Evolutionary conservation across 345 rosid genomes (phyloP), one percentile per base, ranked within the genome.

Genomic region (Turritis glabra): DNA sequence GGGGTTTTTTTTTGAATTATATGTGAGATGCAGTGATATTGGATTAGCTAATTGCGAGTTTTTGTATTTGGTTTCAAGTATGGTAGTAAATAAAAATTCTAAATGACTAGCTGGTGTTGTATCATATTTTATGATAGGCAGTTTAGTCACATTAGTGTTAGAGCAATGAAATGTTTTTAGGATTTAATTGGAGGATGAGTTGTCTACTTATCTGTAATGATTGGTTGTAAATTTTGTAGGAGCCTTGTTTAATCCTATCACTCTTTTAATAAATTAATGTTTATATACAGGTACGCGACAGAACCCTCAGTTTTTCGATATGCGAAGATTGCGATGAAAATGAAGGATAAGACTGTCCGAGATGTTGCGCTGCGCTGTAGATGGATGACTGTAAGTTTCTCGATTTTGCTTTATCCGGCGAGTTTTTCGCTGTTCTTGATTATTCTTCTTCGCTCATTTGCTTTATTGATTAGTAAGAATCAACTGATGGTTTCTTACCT

Each of bases 301-400:
- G 89, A 89, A 48, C 76, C 90, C 57, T 19, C 37, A 8, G 57
- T 91, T 9, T 79, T 81, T 65, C 91, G 90, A n/a, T 91, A 91
- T 83, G 93, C 93, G 2, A 91, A 88, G 86, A 91, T 91, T 67
- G 93, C 97, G 0, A 83, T 75, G 87, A 80, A 91, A 76, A 77
- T 91, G 80, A 86, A 85, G 64, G 90, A 83, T 78, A 91, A 91
- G 80, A 87, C 93, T 4, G 91, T 89, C 8, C 79, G 97, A 50
- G 97, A 91, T 70, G 96, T 91, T 60, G 96, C 97, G 0, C 66
- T 91, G 48, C 89, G 91, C 37, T 86, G 96, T 79, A 66, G 90
- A 84, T 91, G 97, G 97, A 89, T 89, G 89, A 82, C 67, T 81
- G 96, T 91, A 69, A 72, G 93, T 75, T 78, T 55, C 63, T 46